Evolutionary conservation across 169 alveolate species (phyloP), one percentile per base, ranked within the genome.

Genomic region (Cryptosporidium sp.): DNA sequence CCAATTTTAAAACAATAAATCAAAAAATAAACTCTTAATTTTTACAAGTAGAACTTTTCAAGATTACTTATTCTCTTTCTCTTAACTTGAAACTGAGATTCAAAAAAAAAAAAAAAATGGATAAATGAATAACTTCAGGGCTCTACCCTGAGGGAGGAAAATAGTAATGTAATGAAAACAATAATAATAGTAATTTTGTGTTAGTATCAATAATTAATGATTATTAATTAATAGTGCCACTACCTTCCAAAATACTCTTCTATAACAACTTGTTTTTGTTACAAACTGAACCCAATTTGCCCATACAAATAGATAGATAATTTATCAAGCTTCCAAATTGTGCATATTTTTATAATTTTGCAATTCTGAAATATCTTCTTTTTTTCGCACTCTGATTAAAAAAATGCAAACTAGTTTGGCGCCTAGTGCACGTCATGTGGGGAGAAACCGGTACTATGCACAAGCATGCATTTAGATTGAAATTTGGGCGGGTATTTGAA

Each of bases 361-460:
- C 23, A 56, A n/a, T 56, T 56, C n/a, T 56, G 67, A 56, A 56
- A 56, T 56, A 56, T 56, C 67, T 26, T 56, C 67, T 12, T 42
- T 6, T 26, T 56, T 26, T 56, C 29, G 67, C 35, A 56, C 37
- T 29, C 62, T 23, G 14, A 9, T 56, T 3, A 56, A 4, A 56
- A 21, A 56, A 56, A 56, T 56, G 67, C 67, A 56, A 56, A 56
- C 35, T 2, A 1, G 1, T 6, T 26, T 56, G 67, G 67, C 67
- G 67, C 67, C 67, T 10, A 26, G 31, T 21, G 0, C 67, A 56
- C 35, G 35, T n/a, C 31, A 56, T 56, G 67, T 56, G 67, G 67
- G 67, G 67, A 56, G 67, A 56, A 26, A 10, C 37, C 67, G 67
- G 37, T 56, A 56, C 21, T 23, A 56, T 56, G 67, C 67, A 56